Evolutionary conservation across 139 green algal genomes (phyloP), one percentile per base, ranked within the genome.

Genomic region (Chlamydomonas eustigma): DNA sequence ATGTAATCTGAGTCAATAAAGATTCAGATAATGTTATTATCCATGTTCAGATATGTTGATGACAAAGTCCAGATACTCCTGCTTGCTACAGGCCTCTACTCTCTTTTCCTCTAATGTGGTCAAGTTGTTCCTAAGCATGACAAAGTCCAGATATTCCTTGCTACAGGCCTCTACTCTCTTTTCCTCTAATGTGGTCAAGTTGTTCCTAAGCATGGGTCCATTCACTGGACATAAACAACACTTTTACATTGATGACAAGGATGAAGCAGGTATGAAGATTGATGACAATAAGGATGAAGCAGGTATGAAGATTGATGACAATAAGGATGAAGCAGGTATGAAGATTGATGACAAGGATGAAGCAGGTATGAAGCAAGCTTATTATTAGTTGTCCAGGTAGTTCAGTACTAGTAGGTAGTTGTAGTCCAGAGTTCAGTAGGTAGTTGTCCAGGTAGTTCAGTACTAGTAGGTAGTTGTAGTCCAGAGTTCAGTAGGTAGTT

Each of bases 91-190:
- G 84, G 84, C 86, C 36, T 92, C 82, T 71, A 91, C 83, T 6
- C 87, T 98, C 66, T 97, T 90, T 84, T 87, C 80, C 76, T 96
- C 93, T 86, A 98, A 98, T 89, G 88, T 97, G 76, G 85, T 82
- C 75, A 96, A 96, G 86, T 92, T 94, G 83, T 81, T 95, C 80
- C 87, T 94, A 58, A 12, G 12, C 44, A 12, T 18, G 12, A 12
- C 44, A 58, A 12, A 58, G 12, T n/a, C n/a, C n/a, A n/a, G n/a
- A 33, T 6, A 58, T 4, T 75, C 44, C n/a, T 67, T 31, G 28
- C 6, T 64, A 30, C 87, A 96, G 84, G 84, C 86, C 36, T 92
- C 82, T 71, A 91, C 83, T 5, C 86, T 98, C 66, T 97, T 90
- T 84, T 87, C 80, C 76, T 96, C 93, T 86, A 98, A 98, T 89